These are phyloP conservation scores for Gynostemma pentaphyllum DNA, from an alignment of 306 rosid species.

Conservation along the genomic window DNA sequence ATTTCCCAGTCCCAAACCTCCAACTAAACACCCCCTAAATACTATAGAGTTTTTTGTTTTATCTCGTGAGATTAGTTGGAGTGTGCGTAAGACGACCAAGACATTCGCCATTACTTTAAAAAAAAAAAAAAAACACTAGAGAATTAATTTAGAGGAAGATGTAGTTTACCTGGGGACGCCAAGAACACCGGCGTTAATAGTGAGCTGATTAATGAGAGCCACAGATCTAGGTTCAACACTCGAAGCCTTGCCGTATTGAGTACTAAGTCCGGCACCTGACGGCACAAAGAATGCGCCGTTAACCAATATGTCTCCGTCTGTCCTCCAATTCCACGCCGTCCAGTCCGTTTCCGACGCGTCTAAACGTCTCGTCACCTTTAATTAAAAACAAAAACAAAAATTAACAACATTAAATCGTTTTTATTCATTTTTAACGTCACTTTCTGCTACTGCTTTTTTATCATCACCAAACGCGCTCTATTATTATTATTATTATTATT, in stretches of 20 bases:
- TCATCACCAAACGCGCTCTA: background rate
- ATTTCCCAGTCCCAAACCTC: too few relatives aligned
- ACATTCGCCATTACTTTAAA: too few relatives aligned
- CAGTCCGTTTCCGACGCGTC: constrained; percentile 41
- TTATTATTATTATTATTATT: too few relatives aligned
- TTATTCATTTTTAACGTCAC: background rate
- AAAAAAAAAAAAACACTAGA: background rate
- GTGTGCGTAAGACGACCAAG: too few relatives aligned
- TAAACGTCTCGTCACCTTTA: constrained; percentile 69
- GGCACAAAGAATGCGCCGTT: constrained; percentile 73
- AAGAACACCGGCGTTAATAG: constrained; percentile 51
- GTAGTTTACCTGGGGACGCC: constrained; percentile 47
- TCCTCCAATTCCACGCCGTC: constrained; percentile 62
- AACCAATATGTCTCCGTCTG: constrained; percentile 60
- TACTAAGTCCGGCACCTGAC: constrained; percentile 25
- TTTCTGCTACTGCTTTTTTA: too few relatives aligned
- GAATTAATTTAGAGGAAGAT: background rate
- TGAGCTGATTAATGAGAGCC: constrained; percentile 46
- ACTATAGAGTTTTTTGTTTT: too few relatives aligned
- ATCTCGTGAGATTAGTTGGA: too few relatives aligned
- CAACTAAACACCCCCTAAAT: too few relatives aligned
- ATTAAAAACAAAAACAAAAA: background rate
- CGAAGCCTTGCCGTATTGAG: constrained; percentile 39
- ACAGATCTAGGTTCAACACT: constrained; percentile 48
- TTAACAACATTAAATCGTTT: background rate